Percentiles rank a stretch among this genome's conserved stretches.
Conservation (phyloP, 331 rosid species). For the Dryas integrifolia region DNA sequence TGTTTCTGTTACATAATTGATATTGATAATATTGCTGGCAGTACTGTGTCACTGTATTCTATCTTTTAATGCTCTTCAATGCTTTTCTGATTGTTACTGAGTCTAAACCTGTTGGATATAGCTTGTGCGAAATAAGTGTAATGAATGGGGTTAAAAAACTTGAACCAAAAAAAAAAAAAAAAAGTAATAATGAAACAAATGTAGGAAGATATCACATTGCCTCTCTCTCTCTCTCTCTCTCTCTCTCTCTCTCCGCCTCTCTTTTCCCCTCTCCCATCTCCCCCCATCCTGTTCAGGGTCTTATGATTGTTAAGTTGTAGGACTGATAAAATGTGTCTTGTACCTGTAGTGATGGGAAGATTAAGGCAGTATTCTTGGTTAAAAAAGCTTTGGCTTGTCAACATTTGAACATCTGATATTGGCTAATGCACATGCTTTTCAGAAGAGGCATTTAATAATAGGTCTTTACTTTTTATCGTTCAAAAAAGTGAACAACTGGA, state of each 20-base stretch:
- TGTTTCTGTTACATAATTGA: background rate
- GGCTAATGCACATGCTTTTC: background rate
- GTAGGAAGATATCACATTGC: no score
- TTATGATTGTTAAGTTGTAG: background rate
- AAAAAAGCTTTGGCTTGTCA: background rate
- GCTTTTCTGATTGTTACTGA: background rate
- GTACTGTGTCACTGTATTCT: background rate
- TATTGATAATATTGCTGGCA: background rate
- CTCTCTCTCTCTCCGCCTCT: background rate
- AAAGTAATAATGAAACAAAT: background rate
- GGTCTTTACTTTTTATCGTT: no score
- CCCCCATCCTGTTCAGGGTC: background rate
- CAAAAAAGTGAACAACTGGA: no score
- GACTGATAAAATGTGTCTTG: background rate
- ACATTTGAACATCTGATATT: conserved; percentile 1
- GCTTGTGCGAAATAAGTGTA: background rate
- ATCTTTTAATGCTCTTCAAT: background rate
- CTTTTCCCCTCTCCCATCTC: background rate
- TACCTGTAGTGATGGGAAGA: background rate
- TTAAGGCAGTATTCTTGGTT: background rate
- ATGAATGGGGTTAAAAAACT: background rate
- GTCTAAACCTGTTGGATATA: background rate
- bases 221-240: no score
- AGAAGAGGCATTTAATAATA: background rate
- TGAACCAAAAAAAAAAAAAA: background rate